Base-by-base conservation (phyloP, 2,329 filamentous ascomycete species). In the Mycosphaerelloides madeirae region DNA sequence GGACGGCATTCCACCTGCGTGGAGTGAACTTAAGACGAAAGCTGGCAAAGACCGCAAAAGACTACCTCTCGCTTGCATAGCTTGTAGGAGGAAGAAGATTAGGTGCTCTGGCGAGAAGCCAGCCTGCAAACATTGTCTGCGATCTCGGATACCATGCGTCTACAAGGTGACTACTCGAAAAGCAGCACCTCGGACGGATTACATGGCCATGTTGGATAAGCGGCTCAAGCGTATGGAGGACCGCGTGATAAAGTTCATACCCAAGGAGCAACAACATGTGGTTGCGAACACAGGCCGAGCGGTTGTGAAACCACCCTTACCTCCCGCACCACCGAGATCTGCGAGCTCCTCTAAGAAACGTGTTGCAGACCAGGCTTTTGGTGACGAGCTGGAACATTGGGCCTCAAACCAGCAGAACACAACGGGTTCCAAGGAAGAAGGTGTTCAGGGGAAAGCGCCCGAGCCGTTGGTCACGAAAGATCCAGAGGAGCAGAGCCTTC, bases 161-260 rank as follows among this genome's bases (percentile, higher is more conserved):
- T 98, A 97, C 76, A 97, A 97, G 63, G 88, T 95, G 48, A 97
- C 90, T 0, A 89, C 90, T 3, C 79, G 93, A 48, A 97, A 97
- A 66, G 89, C 91, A 1, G 89, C 90, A 3, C 93, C 93, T 2
- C 79, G 93, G 41, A 97, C 93, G 14, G 93, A 97, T 67, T 97
- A 97, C 67, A 97, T 97, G 93, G 89, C 90, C 32, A 97, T 97
- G 89, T 72, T 97, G 58, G 93, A 97, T 69, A 96, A 95, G 69
- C 80, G 93, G 41, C 68, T 97, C 55, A 96, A 95, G 72, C 78
- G 91, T 45, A 97, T 97, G 93, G 93, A 98, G 67, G 91, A 97
- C 60, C 84, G 91, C 44, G 93, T 97, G 51, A 94, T 97, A 69
- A 95, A 95, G 65, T 84, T 91, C 46, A 85, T 97, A 20, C 91